Evolutionary conservation across 169 alveolate species (phyloP), one percentile per base, ranked within the genome.

Genomic region (Perkinsus olseni): DNA sequence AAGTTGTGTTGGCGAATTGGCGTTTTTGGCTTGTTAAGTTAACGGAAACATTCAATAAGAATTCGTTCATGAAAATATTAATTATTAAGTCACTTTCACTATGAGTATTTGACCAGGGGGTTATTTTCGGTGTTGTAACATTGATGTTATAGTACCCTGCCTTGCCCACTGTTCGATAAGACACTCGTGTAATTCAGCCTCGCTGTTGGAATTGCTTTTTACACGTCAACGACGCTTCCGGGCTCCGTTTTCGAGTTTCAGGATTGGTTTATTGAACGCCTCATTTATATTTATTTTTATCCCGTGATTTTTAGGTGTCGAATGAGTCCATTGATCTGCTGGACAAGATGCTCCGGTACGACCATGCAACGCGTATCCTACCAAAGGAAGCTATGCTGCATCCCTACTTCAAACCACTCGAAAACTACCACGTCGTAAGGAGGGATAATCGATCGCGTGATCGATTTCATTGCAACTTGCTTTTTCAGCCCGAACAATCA

Each of bases 381-480:
- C 99, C 99, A 13, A 97, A 96, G 93, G 99, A 99, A 74, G 99
- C 99, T 20, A 97, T 99, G 98, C 97, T 97, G 91, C 99, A 99
- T 95, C 99, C 99, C 48, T 99, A 98, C 96, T 99, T 99, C 96
- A 97, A 96, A 39, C 94, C 94, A 51, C 92, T 95, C 6, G 38
- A 38, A 74, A 38, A 74, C 92, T 39, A 91, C 62, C 38, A 91
- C 38, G 62, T 39, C 74, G 92, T n/a, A 24, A 36, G 74, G 50
- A 20, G n/a, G 92, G 50, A 38, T 10, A 45, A 45, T 45, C 62
- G 62, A 45, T 45, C 62, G 17, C 24, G 62, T 45, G 62, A 45
- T 45, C 62, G 62, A 45, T 45, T 45, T 45, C n/a, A n/a, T n/a
- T n/a, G n/a, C n/a, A n/a, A n/a, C 24, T 45, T 10, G 6, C 62